A percentile compares a stretch with the other conserved stretches of the same genome.
phyloP scores from a whole-genome alignment of 305 asterid genomes.

The Fraxinus sp. region DNA sequence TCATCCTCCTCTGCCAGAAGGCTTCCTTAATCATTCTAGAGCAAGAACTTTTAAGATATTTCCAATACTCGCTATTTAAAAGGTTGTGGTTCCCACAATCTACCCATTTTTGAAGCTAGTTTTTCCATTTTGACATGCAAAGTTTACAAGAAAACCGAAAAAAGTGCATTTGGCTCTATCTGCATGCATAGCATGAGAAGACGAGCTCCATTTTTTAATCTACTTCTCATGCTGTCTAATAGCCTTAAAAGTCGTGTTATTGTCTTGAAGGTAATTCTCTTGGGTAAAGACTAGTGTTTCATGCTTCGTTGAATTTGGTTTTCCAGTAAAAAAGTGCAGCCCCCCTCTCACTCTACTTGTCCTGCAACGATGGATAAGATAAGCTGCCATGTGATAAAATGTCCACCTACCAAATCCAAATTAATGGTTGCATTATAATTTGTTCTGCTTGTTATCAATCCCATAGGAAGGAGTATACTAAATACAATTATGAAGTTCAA shows the following conservation, averaged over 20 bases:
- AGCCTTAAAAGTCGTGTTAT: background rate
- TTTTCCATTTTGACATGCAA: background rate
- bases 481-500: background rate
- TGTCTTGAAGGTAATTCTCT: background rate
- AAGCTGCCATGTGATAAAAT: background rate
- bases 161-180: background rate
- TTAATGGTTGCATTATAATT: background rate
- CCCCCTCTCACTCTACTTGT: background rate
- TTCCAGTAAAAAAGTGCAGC: background rate
- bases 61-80: background rate
- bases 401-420: background rate
- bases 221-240: background rate
- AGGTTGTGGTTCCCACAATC: background rate
- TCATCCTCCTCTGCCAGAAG: background rate
- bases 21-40: background rate
- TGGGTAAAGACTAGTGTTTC: background rate
- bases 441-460: background rate
- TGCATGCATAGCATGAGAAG: background rate
- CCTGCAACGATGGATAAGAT: background rate
- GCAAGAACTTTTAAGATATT: background rate
- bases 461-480: background rate
- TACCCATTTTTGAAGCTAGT: background rate
- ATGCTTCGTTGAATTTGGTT: background rate
- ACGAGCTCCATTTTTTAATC: background rate
- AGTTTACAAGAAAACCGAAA: background rate